phyloP scores from a whole-genome alignment of 1,139 yeast species.

The Blastobotrys elegans region DNA sequence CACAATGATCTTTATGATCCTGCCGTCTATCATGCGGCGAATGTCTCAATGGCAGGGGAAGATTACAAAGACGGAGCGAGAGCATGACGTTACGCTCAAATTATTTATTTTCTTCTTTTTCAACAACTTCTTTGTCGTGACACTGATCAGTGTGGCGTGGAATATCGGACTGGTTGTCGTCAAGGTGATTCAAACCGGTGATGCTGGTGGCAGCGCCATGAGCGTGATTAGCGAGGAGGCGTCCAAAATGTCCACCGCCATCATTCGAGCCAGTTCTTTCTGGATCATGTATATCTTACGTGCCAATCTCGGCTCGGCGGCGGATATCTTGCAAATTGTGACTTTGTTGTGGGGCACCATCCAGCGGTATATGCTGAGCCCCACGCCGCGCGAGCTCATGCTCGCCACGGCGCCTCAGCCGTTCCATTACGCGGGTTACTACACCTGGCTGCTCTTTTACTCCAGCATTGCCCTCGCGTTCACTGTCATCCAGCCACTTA shows the following conservation, averaged over 20 bases:
- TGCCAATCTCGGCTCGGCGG: conserved; percentile 32
- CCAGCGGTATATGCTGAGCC: conserved; percentile 29
- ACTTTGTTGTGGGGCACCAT: conserved; percentile 29
- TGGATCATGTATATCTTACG: conserved; percentile 41
- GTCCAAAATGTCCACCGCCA: conserved; percentile 35
- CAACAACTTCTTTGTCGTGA: conserved; percentile 37
- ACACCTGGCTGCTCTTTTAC: conserved; percentile 36
- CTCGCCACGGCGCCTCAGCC: conserved; percentile 36
- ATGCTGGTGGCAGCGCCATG: conserved; percentile 3
- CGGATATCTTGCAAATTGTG: conserved; percentile 34
- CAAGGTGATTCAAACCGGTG: conserved; percentile 22
- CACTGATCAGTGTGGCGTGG: conserved; percentile 39
- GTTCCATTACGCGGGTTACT: conserved; percentile 35
- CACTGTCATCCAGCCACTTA: conserved; percentile 38
- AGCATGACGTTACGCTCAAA: conserved; percentile 37
- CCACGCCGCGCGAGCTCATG: conserved; percentile 37
- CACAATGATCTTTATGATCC: conserved; percentile 32
- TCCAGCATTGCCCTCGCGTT: conserved; percentile 38
- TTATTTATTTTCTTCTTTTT: conserved; percentile 38
- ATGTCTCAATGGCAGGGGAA: conserved; percentile 39
- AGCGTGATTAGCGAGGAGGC: conserved; percentile 11
- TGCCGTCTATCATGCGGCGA: conserved; percentile 37
- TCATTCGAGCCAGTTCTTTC: conserved; percentile 38
- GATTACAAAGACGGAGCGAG: conserved; percentile 36
- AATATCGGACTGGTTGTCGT: conserved; percentile 34